These are phyloP conservation scores for Pseudogymnoascus sp. DNA, from an alignment of 2,329 filamentous ascomycete genomes.

Conservation along the genomic window DNA sequence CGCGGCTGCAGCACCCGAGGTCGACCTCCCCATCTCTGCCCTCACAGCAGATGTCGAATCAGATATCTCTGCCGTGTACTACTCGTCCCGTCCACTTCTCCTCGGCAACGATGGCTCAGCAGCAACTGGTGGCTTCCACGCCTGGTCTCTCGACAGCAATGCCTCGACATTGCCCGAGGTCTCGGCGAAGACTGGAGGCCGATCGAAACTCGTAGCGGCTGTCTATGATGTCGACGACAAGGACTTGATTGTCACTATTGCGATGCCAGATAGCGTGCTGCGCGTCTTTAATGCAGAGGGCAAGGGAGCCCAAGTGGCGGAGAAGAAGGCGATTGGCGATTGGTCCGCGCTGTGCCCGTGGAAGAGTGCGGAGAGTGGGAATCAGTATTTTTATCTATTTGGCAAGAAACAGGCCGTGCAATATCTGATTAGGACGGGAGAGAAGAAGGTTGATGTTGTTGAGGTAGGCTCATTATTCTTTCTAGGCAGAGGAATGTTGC, in stretches of 20 bases:
- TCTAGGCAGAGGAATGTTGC: constrained; percentile 12
- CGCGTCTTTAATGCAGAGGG: constrained; percentile 38
- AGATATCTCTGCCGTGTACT: constrained; percentile 35
- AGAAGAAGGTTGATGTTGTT: constrained; percentile 11
- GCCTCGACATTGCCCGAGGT: constrained; percentile 22
- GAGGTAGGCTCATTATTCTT: neutral
- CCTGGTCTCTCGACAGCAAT: constrained; percentile 29
- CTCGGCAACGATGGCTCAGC: constrained; percentile 40
- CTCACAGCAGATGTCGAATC: constrained; percentile 33
- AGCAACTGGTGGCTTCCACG: constrained; percentile 35
- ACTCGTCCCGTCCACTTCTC: constrained; percentile 31
- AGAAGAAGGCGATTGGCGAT: constrained; percentile 34
- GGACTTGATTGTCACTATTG: constrained; percentile 21
- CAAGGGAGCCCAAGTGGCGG: constrained; percentile 26
- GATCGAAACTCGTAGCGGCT: constrained; percentile 22
- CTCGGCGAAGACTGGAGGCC: constrained; percentile 39
- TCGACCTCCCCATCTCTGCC: constrained; percentile 26
- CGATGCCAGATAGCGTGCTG: constrained; percentile 31
- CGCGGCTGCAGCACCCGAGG: neutral
- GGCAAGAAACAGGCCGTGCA: constrained; percentile 35
- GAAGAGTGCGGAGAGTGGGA: constrained; percentile 32
- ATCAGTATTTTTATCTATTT: constrained; percentile 39
- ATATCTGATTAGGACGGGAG: constrained; percentile 29
- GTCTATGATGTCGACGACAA: neutral
- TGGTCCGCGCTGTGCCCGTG: constrained; percentile 41